These are phyloP conservation scores for Aspergillus haitiensis DNA, from an alignment of 495 filamentous ascomycete species.

Conservation along the genomic window DNA sequence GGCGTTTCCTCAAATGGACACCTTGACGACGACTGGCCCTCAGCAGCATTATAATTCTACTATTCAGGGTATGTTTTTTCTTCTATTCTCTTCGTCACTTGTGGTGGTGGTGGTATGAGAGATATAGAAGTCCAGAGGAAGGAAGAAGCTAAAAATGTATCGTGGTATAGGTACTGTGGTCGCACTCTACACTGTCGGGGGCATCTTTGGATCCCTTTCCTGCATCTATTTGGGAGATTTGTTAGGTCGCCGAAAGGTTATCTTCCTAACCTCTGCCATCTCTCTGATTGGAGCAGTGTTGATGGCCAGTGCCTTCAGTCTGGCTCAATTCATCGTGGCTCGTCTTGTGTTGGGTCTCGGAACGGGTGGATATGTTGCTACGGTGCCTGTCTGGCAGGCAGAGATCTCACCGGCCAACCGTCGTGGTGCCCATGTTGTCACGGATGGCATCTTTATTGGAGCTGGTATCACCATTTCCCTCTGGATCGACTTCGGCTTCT, in stretches of 20 bases:
- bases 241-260: slow-evolving; percentile 34
- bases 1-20: slow-evolving; percentile 56
- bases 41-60: slow-evolving; percentile 36
- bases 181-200: slow-evolving; percentile 37
- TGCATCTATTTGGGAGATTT: slow-evolving; percentile 36
- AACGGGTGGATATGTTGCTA: slow-evolving; percentile 63
- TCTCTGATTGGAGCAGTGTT: slow-evolving; percentile 44
- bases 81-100: no score
- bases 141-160: not conserved
- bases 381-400: slow-evolving; percentile 64
- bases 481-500: slow-evolving; percentile 65
- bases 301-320: slow-evolving; percentile 41
- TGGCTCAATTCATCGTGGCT: slow-evolving; percentile 45
- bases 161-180: slow-evolving; percentile 32
- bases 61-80: slow-evolving; percentile 37
- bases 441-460: slow-evolving; percentile 65
- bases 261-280: slow-evolving; percentile 33
- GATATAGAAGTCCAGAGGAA: not conserved
- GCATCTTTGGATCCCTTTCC: slow-evolving; percentile 37
- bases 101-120: no score
- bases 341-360: slow-evolving; percentile 60
- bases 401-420: slow-evolving; percentile 61
- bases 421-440: slow-evolving; percentile 63
- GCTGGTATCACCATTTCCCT: slow-evolving; percentile 65
- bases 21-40: slow-evolving; percentile 41